Conservation (phyloP, 2,329 filamentous ascomycete species). For the Chaetomiaceae sp. region DNA sequence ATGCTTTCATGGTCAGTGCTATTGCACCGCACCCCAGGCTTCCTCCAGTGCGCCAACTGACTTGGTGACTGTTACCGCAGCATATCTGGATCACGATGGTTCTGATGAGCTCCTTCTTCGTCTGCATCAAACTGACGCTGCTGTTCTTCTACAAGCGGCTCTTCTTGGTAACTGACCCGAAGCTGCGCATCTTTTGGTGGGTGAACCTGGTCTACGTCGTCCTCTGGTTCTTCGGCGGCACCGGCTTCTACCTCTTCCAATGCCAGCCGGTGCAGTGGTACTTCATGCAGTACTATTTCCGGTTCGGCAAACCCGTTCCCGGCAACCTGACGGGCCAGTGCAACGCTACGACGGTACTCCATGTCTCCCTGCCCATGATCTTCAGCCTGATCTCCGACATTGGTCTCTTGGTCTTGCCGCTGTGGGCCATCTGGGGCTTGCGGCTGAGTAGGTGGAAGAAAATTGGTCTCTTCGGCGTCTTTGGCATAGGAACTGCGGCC, state of each 20-base stretch:
- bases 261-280: not conserved
- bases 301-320: not conserved
- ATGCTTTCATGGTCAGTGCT: not conserved
- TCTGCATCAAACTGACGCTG: not conserved
- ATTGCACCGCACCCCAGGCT: not conserved
- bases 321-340: not conserved
- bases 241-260: not conserved
- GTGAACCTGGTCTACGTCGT: not conserved
- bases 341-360: not conserved
- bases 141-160: not conserved
- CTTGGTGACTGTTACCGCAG: not conserved
- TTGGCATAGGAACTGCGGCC: not conserved
- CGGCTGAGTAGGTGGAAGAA: not conserved
- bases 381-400: not conserved
- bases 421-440: not conserved
- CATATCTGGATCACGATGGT: not conserved
- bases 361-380: not conserved
- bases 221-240: not conserved
- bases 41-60: not conserved
- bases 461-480: not conserved
- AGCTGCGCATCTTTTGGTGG: not conserved
- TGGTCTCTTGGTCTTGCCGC: not conserved
- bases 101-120: not conserved
- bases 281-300: not conserved
- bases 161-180: not conserved